A percentile compares a stretch with the other conserved stretches of the same genome.
Evolutionary conservation across 2,329 filamentous ascomycete genomes (phyloP).

Genomic region (Cryphonectria nitschkei): DNA sequence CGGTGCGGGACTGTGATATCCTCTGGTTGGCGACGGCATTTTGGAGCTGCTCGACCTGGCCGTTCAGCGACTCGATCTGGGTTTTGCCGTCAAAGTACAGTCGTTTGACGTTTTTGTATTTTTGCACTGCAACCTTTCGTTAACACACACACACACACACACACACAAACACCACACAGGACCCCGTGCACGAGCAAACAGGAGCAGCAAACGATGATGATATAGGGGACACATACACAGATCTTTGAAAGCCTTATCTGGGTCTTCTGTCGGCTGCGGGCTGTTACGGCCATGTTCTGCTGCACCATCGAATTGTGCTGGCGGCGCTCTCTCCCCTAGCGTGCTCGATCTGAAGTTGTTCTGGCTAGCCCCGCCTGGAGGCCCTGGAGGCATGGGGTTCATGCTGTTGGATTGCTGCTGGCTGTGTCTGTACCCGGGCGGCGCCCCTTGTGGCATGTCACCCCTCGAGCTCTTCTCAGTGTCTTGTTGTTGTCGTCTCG

Average conservation of each 20-base stretch:
- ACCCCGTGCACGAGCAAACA: too few relatives aligned
- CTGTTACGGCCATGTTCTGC: constrained; percentile 58
- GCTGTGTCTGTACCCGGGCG: constrained; percentile 57
- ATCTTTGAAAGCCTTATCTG: constrained; percentile 62
- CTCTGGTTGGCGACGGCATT: constrained; percentile 97
- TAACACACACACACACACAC: neutral
- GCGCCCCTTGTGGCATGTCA: constrained; percentile 50
- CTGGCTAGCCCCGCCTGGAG: constrained; percentile 39
- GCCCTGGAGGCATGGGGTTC: constrained; percentile 48
- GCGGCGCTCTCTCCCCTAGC: constrained; percentile 41
- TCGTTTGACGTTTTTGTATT: constrained; percentile 98
- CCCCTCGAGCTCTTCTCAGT: constrained; percentile 51
- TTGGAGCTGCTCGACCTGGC: constrained; percentile 90
- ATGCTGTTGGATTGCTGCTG: constrained; percentile 48
- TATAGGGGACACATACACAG: constrained; percentile 48
- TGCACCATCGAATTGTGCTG: constrained; percentile 49
- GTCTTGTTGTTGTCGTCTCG: constrained; percentile 54
- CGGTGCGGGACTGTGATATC: constrained; percentile 90
- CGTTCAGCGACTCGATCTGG: constrained; percentile 85
- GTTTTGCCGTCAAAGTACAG: constrained; percentile 96
- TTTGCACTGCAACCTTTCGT: constrained; percentile 67
- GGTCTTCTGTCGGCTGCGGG: constrained; percentile 55
- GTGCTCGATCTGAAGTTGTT: constrained; percentile 46
- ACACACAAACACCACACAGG: neutral
- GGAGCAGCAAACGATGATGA: constrained; percentile 2